Evolutionary conservation across 2,329 filamentous ascomycete species (phyloP).

Genomic region (Talaromyces rugulosus): DNA sequence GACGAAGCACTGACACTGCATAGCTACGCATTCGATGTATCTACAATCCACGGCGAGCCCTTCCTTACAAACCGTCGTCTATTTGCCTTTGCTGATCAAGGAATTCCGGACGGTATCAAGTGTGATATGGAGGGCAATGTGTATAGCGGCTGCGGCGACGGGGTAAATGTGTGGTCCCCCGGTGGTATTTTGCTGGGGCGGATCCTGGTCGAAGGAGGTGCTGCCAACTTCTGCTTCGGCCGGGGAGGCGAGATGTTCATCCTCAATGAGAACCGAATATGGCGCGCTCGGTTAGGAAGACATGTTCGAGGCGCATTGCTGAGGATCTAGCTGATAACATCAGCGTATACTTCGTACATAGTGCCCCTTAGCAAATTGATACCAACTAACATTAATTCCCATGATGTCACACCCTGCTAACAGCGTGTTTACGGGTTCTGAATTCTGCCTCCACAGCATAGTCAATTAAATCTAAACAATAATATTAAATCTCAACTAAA

Average conservation of each 20-base stretch:
- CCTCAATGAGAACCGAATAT: constrained; percentile 46
- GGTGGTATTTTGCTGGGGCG: constrained; percentile 52
- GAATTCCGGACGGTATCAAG: constrained; percentile 47
- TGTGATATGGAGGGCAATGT: constrained; percentile 53
- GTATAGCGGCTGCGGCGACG: constrained; percentile 53
- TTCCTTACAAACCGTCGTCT: constrained; percentile 49
- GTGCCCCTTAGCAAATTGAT: not conserved
- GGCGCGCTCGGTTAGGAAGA: not conserved
- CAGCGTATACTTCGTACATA: not conserved
- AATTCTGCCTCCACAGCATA: no score
- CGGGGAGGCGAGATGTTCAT: constrained; percentile 34
- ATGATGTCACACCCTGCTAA: no score
- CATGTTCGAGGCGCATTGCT: constrained; percentile 1
- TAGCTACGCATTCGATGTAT: constrained; percentile 48
- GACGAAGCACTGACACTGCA: not conserved
- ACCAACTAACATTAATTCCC: no score
- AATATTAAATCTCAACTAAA: no score
- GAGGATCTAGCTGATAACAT: not conserved
- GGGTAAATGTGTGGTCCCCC: constrained; percentile 51
- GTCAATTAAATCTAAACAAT: no score
- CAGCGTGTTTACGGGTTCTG: no score
- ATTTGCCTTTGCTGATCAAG: constrained; percentile 48
- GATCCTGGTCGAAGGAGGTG: constrained; percentile 48
- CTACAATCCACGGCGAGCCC: constrained; percentile 29
- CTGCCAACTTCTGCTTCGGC: constrained; percentile 50